Percentiles rank a stretch among this genome's conserved stretches.
Conservation (phyloP, 2,329 filamentous ascomycete genomes). For the Rhynchosporium agropyri region DNA sequence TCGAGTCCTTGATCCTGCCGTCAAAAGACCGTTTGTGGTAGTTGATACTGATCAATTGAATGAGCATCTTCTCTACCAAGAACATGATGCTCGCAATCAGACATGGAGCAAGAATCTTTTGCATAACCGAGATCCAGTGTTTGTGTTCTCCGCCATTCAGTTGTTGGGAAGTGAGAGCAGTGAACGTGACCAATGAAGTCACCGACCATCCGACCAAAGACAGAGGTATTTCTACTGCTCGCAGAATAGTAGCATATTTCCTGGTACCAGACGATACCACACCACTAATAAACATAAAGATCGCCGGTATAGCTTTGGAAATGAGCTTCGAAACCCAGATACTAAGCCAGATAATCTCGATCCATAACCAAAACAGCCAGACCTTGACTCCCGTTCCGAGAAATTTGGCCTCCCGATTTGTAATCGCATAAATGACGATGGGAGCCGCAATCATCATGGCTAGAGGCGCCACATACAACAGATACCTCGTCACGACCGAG, state of each 20-base stretch:
- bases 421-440: conserved; percentile 51
- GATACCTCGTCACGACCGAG: conserved; percentile 65
- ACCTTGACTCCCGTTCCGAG: conserved; percentile 50
- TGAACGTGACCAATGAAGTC: conserved; percentile 64
- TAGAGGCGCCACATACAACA: conserved; percentile 68
- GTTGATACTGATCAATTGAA: conserved; percentile 82
- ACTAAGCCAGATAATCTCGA: conserved; percentile 68
- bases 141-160: conserved; percentile 25
- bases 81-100: conserved; percentile 72
- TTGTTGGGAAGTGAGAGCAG: conserved; percentile 51
- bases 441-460: conserved; percentile 63
- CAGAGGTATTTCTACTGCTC: conserved; percentile 65
- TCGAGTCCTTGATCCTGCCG: conserved; percentile 83
- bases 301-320: conserved; percentile 59
- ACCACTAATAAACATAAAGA: conserved; percentile 71
- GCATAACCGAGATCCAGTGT: conserved; percentile 60
- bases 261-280: conserved; percentile 70
- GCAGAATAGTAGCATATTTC: conserved; percentile 69
- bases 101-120: conserved; percentile 65
- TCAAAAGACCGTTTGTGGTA: conserved; percentile 86
- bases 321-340: conserved; percentile 69
- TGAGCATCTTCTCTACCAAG: conserved; percentile 75
- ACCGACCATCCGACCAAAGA: conserved; percentile 72
- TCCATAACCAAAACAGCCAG: conserved; percentile 67
- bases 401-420: conserved; percentile 35